Percentiles rank a stretch among this genome's conserved stretches.
phyloP scores from a whole-genome alignment of 1,284 basidiomycete genomes.

The Austroboletus olivaceoglutinosus region DNA sequence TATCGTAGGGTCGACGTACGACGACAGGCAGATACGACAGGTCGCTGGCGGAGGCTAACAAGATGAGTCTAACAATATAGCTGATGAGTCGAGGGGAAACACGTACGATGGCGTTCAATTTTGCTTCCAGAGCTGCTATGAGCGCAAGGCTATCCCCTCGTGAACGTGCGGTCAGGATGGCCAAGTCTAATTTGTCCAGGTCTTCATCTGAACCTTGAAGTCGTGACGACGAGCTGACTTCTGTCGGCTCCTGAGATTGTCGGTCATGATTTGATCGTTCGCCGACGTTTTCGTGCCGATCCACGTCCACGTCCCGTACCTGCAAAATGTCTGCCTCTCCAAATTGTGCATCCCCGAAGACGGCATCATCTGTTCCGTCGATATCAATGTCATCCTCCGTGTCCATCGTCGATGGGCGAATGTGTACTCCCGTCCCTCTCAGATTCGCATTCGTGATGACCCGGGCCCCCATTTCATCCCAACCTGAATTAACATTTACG shows the following conservation, averaged over 20 bases:
- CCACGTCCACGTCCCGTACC: constrained; percentile 30
- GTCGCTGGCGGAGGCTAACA: constrained; percentile 44
- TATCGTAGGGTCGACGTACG: constrained; percentile 71
- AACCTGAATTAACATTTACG: constrained; percentile 38
- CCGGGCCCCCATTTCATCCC: constrained; percentile 26
- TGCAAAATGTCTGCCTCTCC: constrained; percentile 64
- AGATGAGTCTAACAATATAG: not conserved
- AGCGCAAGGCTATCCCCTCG: constrained; percentile 48
- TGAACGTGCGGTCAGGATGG: constrained; percentile 48
- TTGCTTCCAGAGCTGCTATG: constrained; percentile 57
- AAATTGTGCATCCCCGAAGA: constrained; percentile 70
- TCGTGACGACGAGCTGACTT: not conserved
- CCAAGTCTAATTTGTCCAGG: constrained; percentile 48
- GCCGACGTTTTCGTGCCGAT: no score
- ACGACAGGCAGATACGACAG: constrained; percentile 75
- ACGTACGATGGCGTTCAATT: constrained; percentile 57
- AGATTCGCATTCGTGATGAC: constrained; percentile 38
- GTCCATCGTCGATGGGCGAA: constrained; percentile 54
- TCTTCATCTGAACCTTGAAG: constrained; percentile 22
- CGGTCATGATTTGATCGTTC: constrained; percentile 20
- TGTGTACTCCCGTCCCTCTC: constrained; percentile 58
- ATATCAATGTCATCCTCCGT: constrained; percentile 76
- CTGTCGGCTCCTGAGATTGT: constrained; percentile 1
- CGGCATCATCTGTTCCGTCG: constrained; percentile 68
- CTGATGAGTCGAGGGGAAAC: not conserved